Conservation (phyloP, 805 yeast genomes). For the Wickerhamiella sorbophila region DNA sequence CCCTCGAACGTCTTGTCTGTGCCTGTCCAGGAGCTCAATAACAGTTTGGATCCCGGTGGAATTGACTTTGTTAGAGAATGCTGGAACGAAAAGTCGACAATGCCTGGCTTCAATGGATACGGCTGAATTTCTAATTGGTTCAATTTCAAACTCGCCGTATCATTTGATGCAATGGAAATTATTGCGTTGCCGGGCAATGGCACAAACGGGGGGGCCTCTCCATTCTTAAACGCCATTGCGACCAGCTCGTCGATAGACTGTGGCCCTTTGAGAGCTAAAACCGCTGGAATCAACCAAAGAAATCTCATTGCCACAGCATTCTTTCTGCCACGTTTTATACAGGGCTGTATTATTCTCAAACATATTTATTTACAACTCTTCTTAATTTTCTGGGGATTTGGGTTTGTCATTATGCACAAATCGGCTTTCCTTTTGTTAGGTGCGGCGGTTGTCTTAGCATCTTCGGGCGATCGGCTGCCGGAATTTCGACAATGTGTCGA, state of each 20-base stretch:
- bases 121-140: slow-evolving; percentile 15
- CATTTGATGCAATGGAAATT: slow-evolving; percentile 16
- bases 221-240: slow-evolving; percentile 9
- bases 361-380: too few relatives aligned
- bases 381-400: too few relatives aligned
- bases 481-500: slow-evolving; percentile 34
- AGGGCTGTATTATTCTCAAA: neutral
- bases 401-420: neutral
- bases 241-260: slow-evolving; percentile 9
- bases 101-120: slow-evolving; percentile 21
- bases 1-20: slow-evolving; percentile 12
- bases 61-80: slow-evolving; percentile 15
- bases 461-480: slow-evolving; percentile 39
- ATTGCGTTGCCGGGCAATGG: slow-evolving; percentile 7
- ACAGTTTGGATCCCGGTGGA: slow-evolving; percentile 16
- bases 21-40: slow-evolving; percentile 15
- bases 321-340: neutral
- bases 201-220: slow-evolving; percentile 9
- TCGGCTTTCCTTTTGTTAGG: neutral
- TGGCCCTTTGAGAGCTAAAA: slow-evolving; percentile 3
- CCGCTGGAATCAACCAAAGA: neutral
- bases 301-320: neutral
- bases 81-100: slow-evolving; percentile 15
- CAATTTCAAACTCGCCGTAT: slow-evolving; percentile 17
- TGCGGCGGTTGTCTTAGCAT: slow-evolving; percentile 20